Evolutionary conservation across 2,329 filamentous ascomycete species (phyloP).

Genomic region (Blastomyces silverae): DNA sequence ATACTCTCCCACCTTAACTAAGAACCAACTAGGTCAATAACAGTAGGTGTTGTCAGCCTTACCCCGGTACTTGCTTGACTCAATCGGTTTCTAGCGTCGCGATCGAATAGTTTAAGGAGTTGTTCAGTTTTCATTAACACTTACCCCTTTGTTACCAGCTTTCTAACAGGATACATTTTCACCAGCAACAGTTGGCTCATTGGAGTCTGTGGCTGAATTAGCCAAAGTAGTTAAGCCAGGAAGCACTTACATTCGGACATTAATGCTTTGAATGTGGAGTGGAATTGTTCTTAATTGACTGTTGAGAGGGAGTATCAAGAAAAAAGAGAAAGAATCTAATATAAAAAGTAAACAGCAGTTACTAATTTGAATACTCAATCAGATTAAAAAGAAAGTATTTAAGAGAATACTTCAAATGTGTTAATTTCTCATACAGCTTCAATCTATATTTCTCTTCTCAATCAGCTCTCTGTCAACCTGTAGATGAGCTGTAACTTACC

Average conservation of each 20-base stretch:
- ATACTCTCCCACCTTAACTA: background rate
- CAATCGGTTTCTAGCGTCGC: background rate
- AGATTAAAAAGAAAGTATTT: too few species aligned
- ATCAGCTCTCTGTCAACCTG: too few species aligned
- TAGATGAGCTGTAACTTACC: too few species aligned
- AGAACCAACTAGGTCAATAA: background rate
- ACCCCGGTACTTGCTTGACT: background rate
- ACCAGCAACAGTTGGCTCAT: background rate
- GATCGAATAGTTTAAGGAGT: background rate
- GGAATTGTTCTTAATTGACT: background rate
- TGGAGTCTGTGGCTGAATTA: background rate
- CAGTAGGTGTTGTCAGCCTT: background rate
- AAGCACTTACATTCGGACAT: background rate
- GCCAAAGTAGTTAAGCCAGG: background rate
- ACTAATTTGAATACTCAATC: too few species aligned
- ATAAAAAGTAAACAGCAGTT: background rate
- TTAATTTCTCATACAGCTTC: too few species aligned
- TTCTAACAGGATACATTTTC: background rate
- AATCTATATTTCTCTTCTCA: too few species aligned
- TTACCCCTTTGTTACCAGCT: background rate
- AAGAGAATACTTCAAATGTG: too few species aligned
- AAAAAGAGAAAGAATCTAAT: background rate
- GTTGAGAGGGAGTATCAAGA: background rate
- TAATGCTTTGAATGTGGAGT: background rate
- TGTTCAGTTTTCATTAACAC: background rate